Evolutionary conservation across 2,329 filamentous ascomycete species (phyloP).

Genomic region (Alternaria sp.): DNA sequence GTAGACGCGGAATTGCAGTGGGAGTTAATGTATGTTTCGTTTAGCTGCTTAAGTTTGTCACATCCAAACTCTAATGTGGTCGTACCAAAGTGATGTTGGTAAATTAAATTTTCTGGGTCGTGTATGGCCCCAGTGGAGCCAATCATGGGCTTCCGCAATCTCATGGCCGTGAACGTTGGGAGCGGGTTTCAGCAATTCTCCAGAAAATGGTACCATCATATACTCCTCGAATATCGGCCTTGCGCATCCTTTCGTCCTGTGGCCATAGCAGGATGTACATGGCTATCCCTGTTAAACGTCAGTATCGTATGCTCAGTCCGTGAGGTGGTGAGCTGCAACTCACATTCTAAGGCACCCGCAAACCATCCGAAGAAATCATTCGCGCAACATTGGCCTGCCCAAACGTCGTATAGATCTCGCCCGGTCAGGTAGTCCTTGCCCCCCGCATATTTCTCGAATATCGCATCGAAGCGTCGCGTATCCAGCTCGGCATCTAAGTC

Average conservation of each 20-base stretch:
- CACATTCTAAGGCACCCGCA: slow-evolving; percentile 25
- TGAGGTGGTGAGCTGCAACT: neutral
- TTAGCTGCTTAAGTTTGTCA: neutral
- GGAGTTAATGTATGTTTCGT: neutral
- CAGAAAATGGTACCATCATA: slow-evolving; percentile 37
- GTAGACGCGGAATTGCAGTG: neutral
- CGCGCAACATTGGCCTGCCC: slow-evolving; percentile 21
- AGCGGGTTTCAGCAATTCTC: slow-evolving; percentile 12
- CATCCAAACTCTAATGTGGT: neutral
- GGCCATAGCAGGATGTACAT: slow-evolving; percentile 29
- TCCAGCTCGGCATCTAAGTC: slow-evolving; percentile 23
- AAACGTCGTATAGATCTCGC: slow-evolving; percentile 15
- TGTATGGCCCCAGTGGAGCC: neutral
- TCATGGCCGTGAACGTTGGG: neutral
- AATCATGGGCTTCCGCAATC: neutral
- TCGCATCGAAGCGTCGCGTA: slow-evolving; percentile 20
- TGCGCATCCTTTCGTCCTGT: slow-evolving; percentile 18
- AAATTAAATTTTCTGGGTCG: neutral
- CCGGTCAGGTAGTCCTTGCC: slow-evolving; percentile 18
- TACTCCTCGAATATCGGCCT: slow-evolving; percentile 18
- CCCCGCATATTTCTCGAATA: slow-evolving; percentile 23
- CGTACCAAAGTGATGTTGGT: neutral
- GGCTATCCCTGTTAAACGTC: slow-evolving; percentile 19
- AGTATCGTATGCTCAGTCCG: neutral
- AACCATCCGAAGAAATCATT: slow-evolving; percentile 28